Evolutionary conservation across 768 basidiomycete genomes (phyloP).

Genomic region (Collybiopsis confluens): DNA sequence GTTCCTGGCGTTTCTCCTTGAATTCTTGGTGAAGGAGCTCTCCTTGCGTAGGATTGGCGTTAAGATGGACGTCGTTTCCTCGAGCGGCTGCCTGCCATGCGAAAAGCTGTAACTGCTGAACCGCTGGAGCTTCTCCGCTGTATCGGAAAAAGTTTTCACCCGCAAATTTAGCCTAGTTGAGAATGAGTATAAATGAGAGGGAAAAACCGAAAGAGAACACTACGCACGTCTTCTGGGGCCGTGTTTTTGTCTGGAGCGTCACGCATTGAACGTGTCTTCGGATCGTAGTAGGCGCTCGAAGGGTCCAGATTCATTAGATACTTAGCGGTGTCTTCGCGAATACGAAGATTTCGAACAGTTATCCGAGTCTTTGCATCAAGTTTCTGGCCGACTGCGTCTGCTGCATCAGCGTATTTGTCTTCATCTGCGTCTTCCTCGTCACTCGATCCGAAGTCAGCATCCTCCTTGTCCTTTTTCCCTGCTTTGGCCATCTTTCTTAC

Average conservation of each 20-base stretch:
- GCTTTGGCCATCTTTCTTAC: slow-evolving; percentile 95
- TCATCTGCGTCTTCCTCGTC: slow-evolving; percentile 96
- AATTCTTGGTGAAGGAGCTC: slow-evolving; percentile 89
- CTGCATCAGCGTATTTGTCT: slow-evolving; percentile 97
- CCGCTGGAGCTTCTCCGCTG: slow-evolving; percentile 89
- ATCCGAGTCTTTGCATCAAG: slow-evolving; percentile 97
- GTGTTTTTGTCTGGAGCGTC: slow-evolving; percentile 83
- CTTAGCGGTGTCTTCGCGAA: slow-evolving; percentile 98
- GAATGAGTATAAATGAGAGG: slow-evolving; percentile 2
- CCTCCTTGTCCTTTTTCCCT: slow-evolving; percentile 66
- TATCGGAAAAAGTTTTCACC: slow-evolving; percentile 95
- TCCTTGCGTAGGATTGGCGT: slow-evolving; percentile 95
- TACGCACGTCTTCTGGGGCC: slow-evolving; percentile 80
- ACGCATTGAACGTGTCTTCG: slow-evolving; percentile 99
- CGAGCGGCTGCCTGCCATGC: slow-evolving; percentile 94
- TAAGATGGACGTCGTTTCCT: slow-evolving; percentile 93
- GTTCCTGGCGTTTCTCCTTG: slow-evolving; percentile 85
- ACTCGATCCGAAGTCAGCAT: slow-evolving; percentile 94
- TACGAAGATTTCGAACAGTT: slow-evolving; percentile 96
- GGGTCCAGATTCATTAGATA: slow-evolving; percentile 96
- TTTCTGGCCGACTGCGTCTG: slow-evolving; percentile 97
- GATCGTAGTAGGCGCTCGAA: slow-evolving; percentile 96
- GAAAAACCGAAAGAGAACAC: slow-evolving; percentile 4
- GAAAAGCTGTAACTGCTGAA: slow-evolving; percentile 90
- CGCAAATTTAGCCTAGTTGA: slow-evolving; percentile 75